Evolutionary conservation across 495 filamentous ascomycete species (phyloP), one percentile per base, ranked within the genome.

Genomic region (Penicillium chermesinum): DNA sequence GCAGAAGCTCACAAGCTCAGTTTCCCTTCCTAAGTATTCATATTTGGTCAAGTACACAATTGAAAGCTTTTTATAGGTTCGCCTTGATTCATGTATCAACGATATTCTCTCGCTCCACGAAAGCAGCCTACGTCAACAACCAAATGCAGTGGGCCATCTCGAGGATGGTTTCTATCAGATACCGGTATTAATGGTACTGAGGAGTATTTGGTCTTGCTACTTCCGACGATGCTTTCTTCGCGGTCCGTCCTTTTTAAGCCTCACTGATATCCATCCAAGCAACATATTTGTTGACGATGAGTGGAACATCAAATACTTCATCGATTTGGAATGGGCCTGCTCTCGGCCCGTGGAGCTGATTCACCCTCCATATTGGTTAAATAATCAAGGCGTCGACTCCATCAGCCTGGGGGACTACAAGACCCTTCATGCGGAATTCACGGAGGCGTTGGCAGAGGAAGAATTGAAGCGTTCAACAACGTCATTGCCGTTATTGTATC

Each of bases 261-360:
- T 64, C 5, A 64, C 57, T 2, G 57, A 65, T 45, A 46, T 69
- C 32, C 49, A 65, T 53, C 43, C 35, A 37, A 59, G 54, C 46
- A 65, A 65, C 41, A 65, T 65, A 13, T 52, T 62, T 14, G 55
- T 59, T 8, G 49, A 64, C 30, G 44, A 36, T 9, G 7, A 61
- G 4, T 61, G 55, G 54, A 51, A 58, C 17, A 64, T 62, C 32
- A 57, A 35, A 2, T 62, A 34, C 35, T 27, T 69, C 5, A 47
- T 67, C 14, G 59, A 69, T 41, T 44, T 61, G 9, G 62, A 69
- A 54, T 69, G 51, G 59, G 55, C 56, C 16, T 69, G 57, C 39
- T 58, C 57, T 17, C 30, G 43, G 6, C 63, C 61, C 8, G 42
- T 59, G 5, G 56, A 66, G 47, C 55, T 64, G 49, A 22, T 59